Base-by-base conservation (phyloP, 2,329 filamentous ascomycete genomes). In the Paradendryphiella salina region DNA sequence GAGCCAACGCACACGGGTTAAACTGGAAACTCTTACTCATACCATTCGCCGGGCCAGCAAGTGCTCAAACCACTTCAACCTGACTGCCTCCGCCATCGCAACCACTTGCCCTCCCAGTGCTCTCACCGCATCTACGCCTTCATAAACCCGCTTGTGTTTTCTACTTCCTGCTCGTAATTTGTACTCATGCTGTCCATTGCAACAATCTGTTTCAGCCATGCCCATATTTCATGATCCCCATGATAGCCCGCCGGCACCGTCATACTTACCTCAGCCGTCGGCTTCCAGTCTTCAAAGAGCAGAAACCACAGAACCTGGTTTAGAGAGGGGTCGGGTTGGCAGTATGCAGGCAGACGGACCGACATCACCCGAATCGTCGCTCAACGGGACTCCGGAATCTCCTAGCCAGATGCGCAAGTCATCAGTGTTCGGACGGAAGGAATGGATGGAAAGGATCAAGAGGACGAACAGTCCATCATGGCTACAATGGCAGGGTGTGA, bases 371-470 rank as follows among this genome's bases (percentile, higher is more conserved):
- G 39, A 23, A 33, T 39, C 51, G 15, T 34, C 36, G 9, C 33
- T 49, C 9, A 57, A 53, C 11, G 42, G 50, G 39, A 52, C 61
- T 23, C 28, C 55, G 29, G 54, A 58, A 15, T 48, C 52, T 23
- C 67, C 66, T 14, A 61, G 50, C 29, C 62, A 64, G 31, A 56
- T 48, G 20, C 54, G 53, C 36, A 67, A 60, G 47, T 57, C 70
- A n/a, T 48, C 58, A 13, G 53, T 57, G 34, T 64, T 76, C 38
- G 85, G 90, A 70, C 82, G 92, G 57, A 84, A 85, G 50, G 87
- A 92, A 72, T 77, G 96, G 63, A 96, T 97, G 50, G 84, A 91
- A 73, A 82, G 86, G 58, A 80, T 96, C 60, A 96, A 96, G 76
- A 84, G 83, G 71, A 85, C 85, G 26, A 85, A 91, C 73, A 88